A percentile compares a stretch with the other conserved stretches of the same genome.
These are phyloP conservation scores for Sequoiadendron giganteum DNA, from an alignment of 75 land plant species.

Conservation along the genomic window DNA sequence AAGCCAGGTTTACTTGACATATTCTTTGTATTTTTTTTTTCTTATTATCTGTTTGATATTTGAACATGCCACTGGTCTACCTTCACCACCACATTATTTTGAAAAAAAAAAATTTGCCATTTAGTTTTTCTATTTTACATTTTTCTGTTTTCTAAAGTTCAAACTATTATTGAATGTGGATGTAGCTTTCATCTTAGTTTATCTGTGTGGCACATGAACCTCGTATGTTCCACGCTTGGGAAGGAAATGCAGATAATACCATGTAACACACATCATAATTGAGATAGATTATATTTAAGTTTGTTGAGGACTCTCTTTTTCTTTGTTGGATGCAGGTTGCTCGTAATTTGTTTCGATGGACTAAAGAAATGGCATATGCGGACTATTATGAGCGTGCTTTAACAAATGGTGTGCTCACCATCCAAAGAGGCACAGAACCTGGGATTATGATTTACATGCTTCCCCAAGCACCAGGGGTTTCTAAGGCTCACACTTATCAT, in stretches of 20 bases:
- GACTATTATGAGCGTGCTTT: conserved; percentile 95
- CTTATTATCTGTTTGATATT: too few relatives aligned
- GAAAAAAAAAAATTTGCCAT: neutral
- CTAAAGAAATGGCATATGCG: conserved; percentile 79
- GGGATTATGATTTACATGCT: conserved; percentile 98
- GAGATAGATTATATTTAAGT: conserved; percentile 2
- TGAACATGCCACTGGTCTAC: neutral
- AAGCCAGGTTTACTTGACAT: neutral
- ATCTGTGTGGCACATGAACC: neutral
- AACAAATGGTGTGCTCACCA: conserved; percentile 83
- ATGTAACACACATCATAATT: neutral
- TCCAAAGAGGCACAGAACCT: conserved; percentile 90
- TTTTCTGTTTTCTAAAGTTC: neutral
- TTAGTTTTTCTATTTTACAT: neutral
- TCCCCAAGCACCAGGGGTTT: conserved; percentile 72
- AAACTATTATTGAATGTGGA: neutral
- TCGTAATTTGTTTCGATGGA: conserved; percentile 88
- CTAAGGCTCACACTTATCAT: conserved; percentile 78
- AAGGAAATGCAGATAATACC: neutral
- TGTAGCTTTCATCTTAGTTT: neutral
- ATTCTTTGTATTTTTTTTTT: neutral
- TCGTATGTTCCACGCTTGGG: neutral
- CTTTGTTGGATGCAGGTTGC: conserved; percentile 56
- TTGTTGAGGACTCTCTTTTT: neutral
- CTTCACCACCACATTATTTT: too few relatives aligned